Evolutionary conservation across 805 yeast species (phyloP), one percentile per base, ranked within the genome.

Genomic region (Lachancea thermotolerans): DNA sequence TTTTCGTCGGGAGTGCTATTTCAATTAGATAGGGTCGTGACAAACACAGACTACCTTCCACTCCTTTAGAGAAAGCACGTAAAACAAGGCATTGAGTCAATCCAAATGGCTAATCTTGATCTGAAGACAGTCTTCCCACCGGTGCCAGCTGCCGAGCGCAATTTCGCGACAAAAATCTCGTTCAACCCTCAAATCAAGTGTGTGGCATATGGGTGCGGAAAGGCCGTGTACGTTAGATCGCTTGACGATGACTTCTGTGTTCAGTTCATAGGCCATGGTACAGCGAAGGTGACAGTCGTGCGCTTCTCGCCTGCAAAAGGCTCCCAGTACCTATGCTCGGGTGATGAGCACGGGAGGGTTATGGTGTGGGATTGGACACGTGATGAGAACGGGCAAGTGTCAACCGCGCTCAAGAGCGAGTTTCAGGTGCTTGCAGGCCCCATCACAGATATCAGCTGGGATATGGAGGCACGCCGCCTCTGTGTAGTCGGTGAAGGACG

Each of bases 401-500:
- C 33, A 10, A 54, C 81, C 44, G 60, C 72, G 17, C 66, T 86
- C 39, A 91, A 91, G 66, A 82, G 89, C 46, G 95, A 89, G 55
- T 85, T 79, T 60, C 85, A 78, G 50, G 79, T 89, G 25, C 74
- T 91, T 44, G 75, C 83, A 33, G 96, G 96, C 4, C 77, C 85
- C 7, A 80, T 93, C 58, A 83, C 77, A 53, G 90, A 86, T 49
- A 69, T 91, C 49, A 82, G 87, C 1, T 91, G 98, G 98, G 98
- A 93, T 63, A 82, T 82, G 25, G 99, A 91, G 58, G 79, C 81
- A 39, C 72, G 80, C 49, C 76, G 99, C 54, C 69, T 93, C 42
- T 86, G 93, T 59, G 96, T 96, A 1, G 98, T 90, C 10, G 99
- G 99, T 45, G 83, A 85, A 54, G 99, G 98, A 41, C 83, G 83